Evolutionary conservation across 2,329 filamentous ascomycete species (phyloP).

Genomic region (Anthostomella pinea): DNA sequence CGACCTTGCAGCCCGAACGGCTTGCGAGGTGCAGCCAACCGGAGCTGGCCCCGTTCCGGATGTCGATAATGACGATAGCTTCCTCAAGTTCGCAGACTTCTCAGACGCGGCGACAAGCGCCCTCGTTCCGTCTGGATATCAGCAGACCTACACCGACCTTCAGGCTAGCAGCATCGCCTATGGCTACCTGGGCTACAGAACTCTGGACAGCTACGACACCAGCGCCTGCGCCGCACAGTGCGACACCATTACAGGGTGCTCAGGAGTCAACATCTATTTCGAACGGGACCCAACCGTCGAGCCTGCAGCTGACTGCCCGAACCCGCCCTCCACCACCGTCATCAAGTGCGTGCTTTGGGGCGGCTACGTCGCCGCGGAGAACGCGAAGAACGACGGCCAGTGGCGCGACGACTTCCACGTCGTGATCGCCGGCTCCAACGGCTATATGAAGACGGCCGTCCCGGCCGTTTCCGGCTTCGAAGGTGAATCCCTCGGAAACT

Average conservation of each 20-base stretch:
- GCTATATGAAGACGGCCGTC: conserved; percentile 28
- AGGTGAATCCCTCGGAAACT: conserved; percentile 23
- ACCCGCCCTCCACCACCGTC: conserved; percentile 23
- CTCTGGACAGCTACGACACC: conserved; percentile 22
- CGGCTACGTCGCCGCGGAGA: conserved; percentile 20
- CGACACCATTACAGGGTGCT: conserved; percentile 21
- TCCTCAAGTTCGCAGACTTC: conserved; percentile 24
- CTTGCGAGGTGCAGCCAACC: conserved; percentile 19
- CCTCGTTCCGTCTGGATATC: conserved; percentile 32
- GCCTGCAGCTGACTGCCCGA: conserved; percentile 16
- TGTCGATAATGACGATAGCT: conserved; percentile 33
- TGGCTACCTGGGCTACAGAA: conserved; percentile 26
- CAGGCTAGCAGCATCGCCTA: conserved; percentile 32
- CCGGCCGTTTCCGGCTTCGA: conserved; percentile 20
- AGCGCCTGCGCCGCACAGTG: conserved; percentile 23
- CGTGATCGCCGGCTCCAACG: conserved; percentile 42
- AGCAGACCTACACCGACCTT: conserved; percentile 29
- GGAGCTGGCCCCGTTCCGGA: conserved; percentile 30
- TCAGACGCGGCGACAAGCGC: conserved; percentile 20
- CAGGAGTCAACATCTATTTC: conserved; percentile 30
- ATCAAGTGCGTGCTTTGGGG: conserved; percentile 33
- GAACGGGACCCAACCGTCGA: conserved; percentile 27
- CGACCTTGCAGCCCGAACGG: conserved; percentile 11
- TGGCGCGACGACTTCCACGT: conserved; percentile 29
- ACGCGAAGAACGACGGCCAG: conserved; percentile 22